Evolutionary conservation across 106 monocot species (phyloP).

Genomic region (Apostasia shenzhenica): DNA sequence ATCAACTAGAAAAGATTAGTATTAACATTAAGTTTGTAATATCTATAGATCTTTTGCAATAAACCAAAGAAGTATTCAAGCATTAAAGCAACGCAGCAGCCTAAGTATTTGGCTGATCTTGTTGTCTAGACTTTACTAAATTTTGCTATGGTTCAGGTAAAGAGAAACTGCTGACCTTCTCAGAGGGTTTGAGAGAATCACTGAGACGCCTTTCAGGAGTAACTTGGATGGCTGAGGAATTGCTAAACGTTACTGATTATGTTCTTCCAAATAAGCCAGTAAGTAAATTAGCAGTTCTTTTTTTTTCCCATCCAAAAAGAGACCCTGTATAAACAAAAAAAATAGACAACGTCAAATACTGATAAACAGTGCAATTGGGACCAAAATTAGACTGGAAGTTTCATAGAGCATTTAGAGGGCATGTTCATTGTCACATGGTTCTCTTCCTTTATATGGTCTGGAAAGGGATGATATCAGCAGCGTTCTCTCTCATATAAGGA

Average conservation of each 20-base stretch:
- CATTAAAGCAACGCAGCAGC: too few species aligned
- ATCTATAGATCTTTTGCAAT: too few species aligned
- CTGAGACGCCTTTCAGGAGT: conserved; percentile 84
- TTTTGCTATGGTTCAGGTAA: conserved; percentile 41
- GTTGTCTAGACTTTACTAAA: not conserved
- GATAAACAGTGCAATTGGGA: not conserved
- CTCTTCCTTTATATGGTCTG: too few species aligned
- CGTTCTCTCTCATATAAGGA: too few species aligned
- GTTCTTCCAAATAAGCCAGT: conserved; percentile 80
- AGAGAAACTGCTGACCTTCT: conserved; percentile 73
- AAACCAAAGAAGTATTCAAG: too few species aligned
- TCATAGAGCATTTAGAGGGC: not conserved
- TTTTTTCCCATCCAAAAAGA: conserved; percentile 1
- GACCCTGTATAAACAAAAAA: not conserved
- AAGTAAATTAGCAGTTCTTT: conserved; percentile 13
- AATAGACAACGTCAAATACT: not conserved
- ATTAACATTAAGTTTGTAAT: too few species aligned
- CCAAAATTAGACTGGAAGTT: not conserved
- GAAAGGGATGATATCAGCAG: too few species aligned
- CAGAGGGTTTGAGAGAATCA: conserved; percentile 81
- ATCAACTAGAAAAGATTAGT: too few species aligned
- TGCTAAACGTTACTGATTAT: conserved; percentile 86
- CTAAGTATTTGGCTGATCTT: not conserved
- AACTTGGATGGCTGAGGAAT: conserved; percentile 98
- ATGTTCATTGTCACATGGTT: too few species aligned